Conservation (phyloP, 2,329 filamentous ascomycete species). For the Exserohilum rostratum region DNA sequence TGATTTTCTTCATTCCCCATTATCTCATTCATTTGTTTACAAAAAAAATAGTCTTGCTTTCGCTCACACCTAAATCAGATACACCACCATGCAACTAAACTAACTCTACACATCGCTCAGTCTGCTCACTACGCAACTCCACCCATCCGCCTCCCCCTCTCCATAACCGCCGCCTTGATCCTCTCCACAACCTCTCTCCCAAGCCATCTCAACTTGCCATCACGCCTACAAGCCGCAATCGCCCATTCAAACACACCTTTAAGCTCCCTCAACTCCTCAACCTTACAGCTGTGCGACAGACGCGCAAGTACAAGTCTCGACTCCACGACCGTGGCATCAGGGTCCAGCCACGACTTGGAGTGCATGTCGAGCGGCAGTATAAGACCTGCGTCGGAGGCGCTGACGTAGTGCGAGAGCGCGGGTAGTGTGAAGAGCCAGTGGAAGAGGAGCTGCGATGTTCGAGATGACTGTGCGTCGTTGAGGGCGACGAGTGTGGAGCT, state of each 20-base stretch:
- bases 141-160: constrained; percentile 41
- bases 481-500: constrained; percentile 75
- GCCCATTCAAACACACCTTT: constrained; percentile 70
- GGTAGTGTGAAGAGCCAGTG: constrained; percentile 76
- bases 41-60: too few relatives aligned
- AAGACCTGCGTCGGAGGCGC: constrained; percentile 64
- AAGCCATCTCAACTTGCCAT: constrained; percentile 59
- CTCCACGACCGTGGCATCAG: constrained; percentile 70
- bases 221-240: constrained; percentile 50
- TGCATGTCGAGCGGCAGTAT: constrained; percentile 50
- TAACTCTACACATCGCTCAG: too few relatives aligned
- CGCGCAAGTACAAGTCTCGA: constrained; percentile 67
- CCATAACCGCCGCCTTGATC: constrained; percentile 58
- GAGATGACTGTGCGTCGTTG: constrained; percentile 61
- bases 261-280: constrained; percentile 62
- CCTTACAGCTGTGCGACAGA: constrained; percentile 55
- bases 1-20: too few relatives aligned
- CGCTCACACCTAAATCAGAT: background rate
- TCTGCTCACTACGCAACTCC: too few relatives aligned
- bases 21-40: too few relatives aligned
- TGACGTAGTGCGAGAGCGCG: constrained; percentile 52
- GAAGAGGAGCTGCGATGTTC: constrained; percentile 57
- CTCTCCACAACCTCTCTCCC: constrained; percentile 62
- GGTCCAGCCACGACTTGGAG: constrained; percentile 57
- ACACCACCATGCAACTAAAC: too few relatives aligned